Conservation (phyloP, 805 yeast genomes). For the Candida glaebosa region DNA sequence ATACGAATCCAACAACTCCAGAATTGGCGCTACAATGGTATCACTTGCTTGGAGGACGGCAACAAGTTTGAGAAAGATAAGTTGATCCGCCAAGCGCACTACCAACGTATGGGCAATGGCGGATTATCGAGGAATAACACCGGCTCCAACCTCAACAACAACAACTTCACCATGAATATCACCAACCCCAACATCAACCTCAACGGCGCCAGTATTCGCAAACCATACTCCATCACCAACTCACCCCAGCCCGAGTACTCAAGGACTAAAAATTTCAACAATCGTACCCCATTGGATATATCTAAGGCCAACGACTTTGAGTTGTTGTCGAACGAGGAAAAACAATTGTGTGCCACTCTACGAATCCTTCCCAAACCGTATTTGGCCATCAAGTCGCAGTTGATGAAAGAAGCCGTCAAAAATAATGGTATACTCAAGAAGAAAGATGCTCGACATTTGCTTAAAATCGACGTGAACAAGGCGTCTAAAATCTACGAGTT, state of each 20-base stretch:
- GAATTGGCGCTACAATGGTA: conserved; percentile 89
- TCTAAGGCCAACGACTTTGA: conserved; percentile 80
- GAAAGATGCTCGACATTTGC: conserved; percentile 77
- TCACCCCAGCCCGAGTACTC: conserved; percentile 39
- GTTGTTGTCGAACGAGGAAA: conserved; percentile 83
- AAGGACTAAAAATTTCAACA: conserved; percentile 39
- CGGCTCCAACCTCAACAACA: conserved; percentile 15
- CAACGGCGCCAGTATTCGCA: conserved; percentile 13
- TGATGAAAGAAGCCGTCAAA: conserved; percentile 82
- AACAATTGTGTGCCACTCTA: conserved; percentile 74
- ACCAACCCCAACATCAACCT: conserved; percentile 10
- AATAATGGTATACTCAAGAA: conserved; percentile 82
- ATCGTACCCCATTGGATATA: conserved; percentile 61
- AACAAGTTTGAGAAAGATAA: conserved; percentile 85
- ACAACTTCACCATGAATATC: conserved; percentile 15
- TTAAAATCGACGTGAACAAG: conserved; percentile 82
- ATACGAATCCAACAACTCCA: conserved; percentile 85
- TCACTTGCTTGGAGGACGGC: conserved; percentile 81
- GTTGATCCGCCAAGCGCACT: conserved; percentile 57
- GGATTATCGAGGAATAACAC: conserved; percentile 21
- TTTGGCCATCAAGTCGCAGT: conserved; percentile 82
- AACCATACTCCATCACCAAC: conserved; percentile 17
- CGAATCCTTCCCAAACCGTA: conserved; percentile 92
- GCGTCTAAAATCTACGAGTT: conserved; percentile 89
- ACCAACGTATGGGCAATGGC: conserved; percentile 53